Evolutionary conservation across 116 monocot genomes (phyloP).

Genomic region (Dioscorea cayenensis): DNA sequence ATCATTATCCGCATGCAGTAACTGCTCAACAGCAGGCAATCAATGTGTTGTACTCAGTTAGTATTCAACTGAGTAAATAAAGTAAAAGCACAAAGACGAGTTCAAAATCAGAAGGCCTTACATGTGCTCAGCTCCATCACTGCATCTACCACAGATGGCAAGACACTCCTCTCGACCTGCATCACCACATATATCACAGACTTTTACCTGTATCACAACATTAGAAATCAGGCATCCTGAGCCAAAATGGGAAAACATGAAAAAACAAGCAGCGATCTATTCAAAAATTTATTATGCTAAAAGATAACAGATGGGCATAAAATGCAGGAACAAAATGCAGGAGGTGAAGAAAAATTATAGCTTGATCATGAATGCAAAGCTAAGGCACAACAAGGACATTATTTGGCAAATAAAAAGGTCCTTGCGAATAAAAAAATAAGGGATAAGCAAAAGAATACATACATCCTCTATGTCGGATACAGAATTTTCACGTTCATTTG

Average conservation of each 20-base stretch:
- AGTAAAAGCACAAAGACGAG: neutral
- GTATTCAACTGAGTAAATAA: neutral
- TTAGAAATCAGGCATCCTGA: neutral
- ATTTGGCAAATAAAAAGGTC: too few species aligned
- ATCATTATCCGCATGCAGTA: constrained; percentile 75
- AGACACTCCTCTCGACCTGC: constrained; percentile 68
- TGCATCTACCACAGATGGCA: constrained; percentile 70
- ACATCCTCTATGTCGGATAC: constrained; percentile 56
- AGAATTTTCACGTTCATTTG: constrained; percentile 16
- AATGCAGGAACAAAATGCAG: constrained; percentile 7
- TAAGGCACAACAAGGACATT: neutral
- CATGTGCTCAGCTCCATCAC: constrained; percentile 92
- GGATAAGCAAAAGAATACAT: constrained; percentile 8
- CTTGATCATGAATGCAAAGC: too few species aligned
- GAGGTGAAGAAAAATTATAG: neutral
- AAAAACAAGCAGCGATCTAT: neutral
- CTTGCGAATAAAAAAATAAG: neutral
- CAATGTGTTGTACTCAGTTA: neutral
- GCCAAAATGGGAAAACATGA: neutral
- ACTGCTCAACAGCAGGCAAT: constrained; percentile 23
- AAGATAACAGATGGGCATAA: neutral
- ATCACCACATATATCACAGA: constrained; percentile 95
- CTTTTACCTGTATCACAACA: constrained; percentile 54
- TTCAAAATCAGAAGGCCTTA: constrained; percentile 21
- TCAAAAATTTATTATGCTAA: too few species aligned